Evolutionary conservation across 2,329 filamentous ascomycete genomes (phyloP), one percentile per base, ranked within the genome.

Genomic region (Botryotinia narcissicola): DNA sequence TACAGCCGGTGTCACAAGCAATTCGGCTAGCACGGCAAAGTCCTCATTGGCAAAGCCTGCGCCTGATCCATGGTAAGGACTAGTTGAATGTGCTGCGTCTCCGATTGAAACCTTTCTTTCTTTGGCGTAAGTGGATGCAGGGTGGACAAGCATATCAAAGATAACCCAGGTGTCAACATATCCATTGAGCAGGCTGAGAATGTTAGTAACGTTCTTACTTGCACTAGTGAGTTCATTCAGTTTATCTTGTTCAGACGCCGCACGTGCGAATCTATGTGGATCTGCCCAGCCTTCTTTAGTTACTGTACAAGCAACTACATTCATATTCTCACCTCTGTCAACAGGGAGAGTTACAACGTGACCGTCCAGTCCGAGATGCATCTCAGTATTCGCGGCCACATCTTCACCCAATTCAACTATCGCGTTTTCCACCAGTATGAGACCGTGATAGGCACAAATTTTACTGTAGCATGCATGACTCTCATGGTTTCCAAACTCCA

Each of bases 261-360:
- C 76, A 3, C 82, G 68, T 14, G 84, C 78, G 82, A 82, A 84
- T 29, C 79, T 76, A 6, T 79, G 72, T 35, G 80, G 66, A 2
- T 79, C 75, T 82, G 81, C 83, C 44, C 77, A 78, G 25, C 74
- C 76, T 46, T 81, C 78, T 2, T 79, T n/a, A 22, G 51, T 76
- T 60, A 59, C 73, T 25, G 44, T 44, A 62, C 78, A 78, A 3
- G 76, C 77, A 29, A 78, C 74, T 3, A 87, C 83, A 77, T 91
- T 91, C 80, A 91, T 85, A 4, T 85, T 83, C 4, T 83, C 82
- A 14, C 85, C 85, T n/a, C 84, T 82, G 4, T 86, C 85, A 29
- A 70, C 88, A 0, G 90, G 88, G 78, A 91, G 92, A 0, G 86
- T 89, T 37, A 92, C 83, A 10, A 88, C 77, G 78, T 92, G 90